Percentiles rank a stretch among this genome's conserved stretches.
phyloP scores from a whole-genome alignment of 2,329 filamentous ascomycete species.

The Fusarium nodosum region DNA sequence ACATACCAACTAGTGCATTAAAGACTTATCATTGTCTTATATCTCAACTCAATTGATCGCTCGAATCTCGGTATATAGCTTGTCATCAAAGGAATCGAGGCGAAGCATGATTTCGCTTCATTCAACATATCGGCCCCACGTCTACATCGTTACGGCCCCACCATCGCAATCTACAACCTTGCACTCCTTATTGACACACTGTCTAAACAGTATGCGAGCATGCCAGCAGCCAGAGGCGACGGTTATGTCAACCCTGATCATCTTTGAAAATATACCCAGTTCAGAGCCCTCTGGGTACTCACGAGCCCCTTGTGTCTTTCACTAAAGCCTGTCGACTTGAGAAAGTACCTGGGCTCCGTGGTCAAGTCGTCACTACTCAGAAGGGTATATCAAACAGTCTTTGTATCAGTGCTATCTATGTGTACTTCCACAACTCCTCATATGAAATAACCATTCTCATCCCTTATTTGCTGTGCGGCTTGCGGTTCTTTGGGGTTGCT shows the following conservation, averaged over 20 bases:
- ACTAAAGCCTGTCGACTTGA: background rate
- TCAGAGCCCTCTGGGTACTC: background rate
- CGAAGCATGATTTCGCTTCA: constrained; percentile 21
- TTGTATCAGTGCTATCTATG: constrained; percentile 5
- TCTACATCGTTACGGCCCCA: constrained; percentile 18
- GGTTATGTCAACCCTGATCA: background rate
- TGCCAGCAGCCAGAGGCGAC: background rate
- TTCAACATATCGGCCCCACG: constrained; percentile 27
- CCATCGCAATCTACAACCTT: background rate
- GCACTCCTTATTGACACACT: background rate
- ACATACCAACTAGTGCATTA: background rate
- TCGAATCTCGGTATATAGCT: background rate
- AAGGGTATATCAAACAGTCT: background rate
- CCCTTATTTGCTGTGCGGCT: background rate
- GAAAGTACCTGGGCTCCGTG: background rate
- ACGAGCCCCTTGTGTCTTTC: background rate
- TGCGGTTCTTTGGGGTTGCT: constrained; percentile 35
- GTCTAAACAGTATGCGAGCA: background rate
- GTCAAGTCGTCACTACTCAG: background rate
- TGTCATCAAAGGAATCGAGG: constrained; percentile 19
- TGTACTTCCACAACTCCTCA: constrained; percentile 2
- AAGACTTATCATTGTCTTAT: background rate
- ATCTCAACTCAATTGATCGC: background rate
- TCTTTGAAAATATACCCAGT: background rate
- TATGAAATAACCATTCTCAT: background rate